Evolutionary conservation across 1,284 basidiomycete genomes (phyloP), one percentile per base, ranked within the genome.

Genomic region (Apiotrichum sp.): DNA sequence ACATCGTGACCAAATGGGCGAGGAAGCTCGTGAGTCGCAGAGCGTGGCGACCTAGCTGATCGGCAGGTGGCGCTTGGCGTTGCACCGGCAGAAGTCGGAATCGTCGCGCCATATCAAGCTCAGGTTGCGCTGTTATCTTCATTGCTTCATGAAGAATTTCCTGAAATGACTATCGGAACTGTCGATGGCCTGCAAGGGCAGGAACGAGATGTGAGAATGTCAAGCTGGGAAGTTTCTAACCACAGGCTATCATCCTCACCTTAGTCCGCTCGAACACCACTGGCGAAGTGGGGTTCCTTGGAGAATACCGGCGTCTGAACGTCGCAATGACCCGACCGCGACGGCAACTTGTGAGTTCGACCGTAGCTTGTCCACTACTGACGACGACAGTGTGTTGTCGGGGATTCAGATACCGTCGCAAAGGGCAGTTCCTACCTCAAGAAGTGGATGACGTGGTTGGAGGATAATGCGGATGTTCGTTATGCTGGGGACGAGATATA

Each of bases 101-200:
- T 98, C 50, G 87, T 98, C 57, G 89, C 92, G 4, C 93, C 96
- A 82, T 96, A 96, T 73, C 91, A 95, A 78, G 89, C 91, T 0
- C 93, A 96, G 75, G 91, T 93, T 0, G 83, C 87, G 0, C 79
- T 92, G 9, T 78, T 95, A 51, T 82, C 87, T 0, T 83, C 85
- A 3, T 74, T 88, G 43, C 76, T 96, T 6, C 84, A 87, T 14
- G 83, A 86, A 0, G 82, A 86, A 59, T 88, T 85, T 6, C 80
- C 82, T 0, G 82, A 82, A 14, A 80, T 95, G 4, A 91, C 93
- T 62, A 89, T 93, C 49, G 92, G 91, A 1, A 90, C 86, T 1
- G 89, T 95, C 1, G 91, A 96, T 67, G 91, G 90, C 0, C 88
- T 95, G 84, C 92, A 96, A 77, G 92, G 93, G 0, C 83, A 93